Percentiles rank a stretch among this genome's conserved stretches.
These are phyloP conservation scores for Macaranga tanarius DNA, from an alignment of 441 rosid species.

Conservation along the genomic window DNA sequence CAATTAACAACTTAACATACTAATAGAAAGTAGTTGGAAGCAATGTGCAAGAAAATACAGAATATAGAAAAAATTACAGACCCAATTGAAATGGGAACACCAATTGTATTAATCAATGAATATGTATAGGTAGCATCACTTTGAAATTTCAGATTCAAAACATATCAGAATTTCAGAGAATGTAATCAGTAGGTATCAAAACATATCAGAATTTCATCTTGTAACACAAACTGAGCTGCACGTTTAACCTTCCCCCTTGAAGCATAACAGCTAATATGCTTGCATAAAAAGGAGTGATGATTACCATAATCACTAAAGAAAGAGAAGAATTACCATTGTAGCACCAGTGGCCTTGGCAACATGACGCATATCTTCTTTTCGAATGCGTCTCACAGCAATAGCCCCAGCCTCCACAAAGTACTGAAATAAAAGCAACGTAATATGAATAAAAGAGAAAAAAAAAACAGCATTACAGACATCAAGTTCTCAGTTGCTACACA, in stretches of 20 bases:
- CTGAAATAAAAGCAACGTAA: conserved; percentile 38
- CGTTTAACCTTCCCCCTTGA: background rate
- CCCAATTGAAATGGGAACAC: background rate
- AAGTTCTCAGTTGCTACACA: background rate
- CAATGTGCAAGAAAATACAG: background rate
- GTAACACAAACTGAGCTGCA: background rate
- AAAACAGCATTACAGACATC: background rate
- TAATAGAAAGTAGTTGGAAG: background rate
- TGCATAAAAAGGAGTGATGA: background rate
- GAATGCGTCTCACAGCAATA: conserved; percentile 94
- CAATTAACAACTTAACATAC: conserved; percentile 7
- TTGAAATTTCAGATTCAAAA: too few species aligned
- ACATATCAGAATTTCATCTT: background rate
- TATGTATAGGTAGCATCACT: background rate
- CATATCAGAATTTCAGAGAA: too few species aligned
- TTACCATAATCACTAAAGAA: background rate
- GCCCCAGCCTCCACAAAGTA: conserved; percentile 98
- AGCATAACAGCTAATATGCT: background rate
- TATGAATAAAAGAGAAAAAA: background rate
- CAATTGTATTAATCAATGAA: background rate
- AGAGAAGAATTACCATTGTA: conserved; percentile 55
- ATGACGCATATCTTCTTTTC: conserved; percentile 97
- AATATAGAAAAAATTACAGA: background rate
- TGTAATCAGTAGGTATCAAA: too few species aligned
- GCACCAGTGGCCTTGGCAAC: conserved; percentile 99